Percentiles rank a stretch among this genome's conserved stretches.
These are phyloP conservation scores for Colletotrichum magnum DNA, from an alignment of 2,329 filamentous ascomycete species.

Conservation along the genomic window DNA sequence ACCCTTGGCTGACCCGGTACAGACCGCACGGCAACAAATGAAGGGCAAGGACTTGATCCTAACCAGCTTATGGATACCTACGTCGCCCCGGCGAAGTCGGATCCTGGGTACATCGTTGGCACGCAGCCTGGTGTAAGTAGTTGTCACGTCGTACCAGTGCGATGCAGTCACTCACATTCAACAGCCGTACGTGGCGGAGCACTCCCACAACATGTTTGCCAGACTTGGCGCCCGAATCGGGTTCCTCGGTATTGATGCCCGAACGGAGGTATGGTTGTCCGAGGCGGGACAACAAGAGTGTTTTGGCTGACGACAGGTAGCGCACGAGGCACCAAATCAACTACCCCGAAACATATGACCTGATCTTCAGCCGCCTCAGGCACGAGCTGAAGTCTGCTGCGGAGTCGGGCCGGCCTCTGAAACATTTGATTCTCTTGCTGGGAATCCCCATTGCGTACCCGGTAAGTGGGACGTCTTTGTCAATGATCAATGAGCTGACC, in stretches of 20 bases:
- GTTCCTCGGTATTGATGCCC: constrained; percentile 90
- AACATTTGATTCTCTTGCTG: constrained; percentile 88
- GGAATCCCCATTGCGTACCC: constrained; percentile 91
- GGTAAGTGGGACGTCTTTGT: constrained; percentile 59
- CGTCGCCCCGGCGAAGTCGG: constrained; percentile 70
- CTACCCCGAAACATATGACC: constrained; percentile 90
- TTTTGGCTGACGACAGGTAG: constrained; percentile 47
- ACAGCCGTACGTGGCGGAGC: constrained; percentile 90
- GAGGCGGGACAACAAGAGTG: not conserved
- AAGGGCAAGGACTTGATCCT: constrained; percentile 71
- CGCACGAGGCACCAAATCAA: constrained; percentile 95
- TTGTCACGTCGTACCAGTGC: not conserved
- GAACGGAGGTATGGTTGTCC: constrained; percentile 77
- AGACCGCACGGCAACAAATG: constrained; percentile 32
- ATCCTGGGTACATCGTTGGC: constrained; percentile 85
- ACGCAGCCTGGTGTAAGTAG: constrained; percentile 76
- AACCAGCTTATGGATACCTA: constrained; percentile 82
- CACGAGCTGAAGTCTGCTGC: constrained; percentile 79
- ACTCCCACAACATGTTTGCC: constrained; percentile 89
- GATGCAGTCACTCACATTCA: constrained; percentile 45
- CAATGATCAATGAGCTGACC: constrained; percentile 33
- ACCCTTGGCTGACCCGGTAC: constrained; percentile 9
- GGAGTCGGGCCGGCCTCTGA: constrained; percentile 80
- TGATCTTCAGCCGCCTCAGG: constrained; percentile 83
- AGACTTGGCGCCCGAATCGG: constrained; percentile 86